Evolutionary conservation across 108 stramenopile species (phyloP), one percentile per base, ranked within the genome.

Genomic region (Nitzschia sp.): DNA sequence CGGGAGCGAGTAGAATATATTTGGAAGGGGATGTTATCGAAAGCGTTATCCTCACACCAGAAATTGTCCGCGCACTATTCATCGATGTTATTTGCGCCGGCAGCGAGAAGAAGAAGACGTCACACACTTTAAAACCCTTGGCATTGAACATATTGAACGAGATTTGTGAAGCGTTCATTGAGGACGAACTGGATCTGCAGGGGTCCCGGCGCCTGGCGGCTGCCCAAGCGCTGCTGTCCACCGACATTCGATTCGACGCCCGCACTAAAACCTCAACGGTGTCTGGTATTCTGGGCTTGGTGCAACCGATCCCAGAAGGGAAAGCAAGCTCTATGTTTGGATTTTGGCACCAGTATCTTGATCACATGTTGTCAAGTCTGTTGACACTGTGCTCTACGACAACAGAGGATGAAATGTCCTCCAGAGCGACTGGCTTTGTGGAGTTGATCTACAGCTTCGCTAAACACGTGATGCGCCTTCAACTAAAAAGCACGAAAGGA

Each of bases 171-270:
- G 34, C 31, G 17, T 19, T 62, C 15, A 34, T 61, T 23, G 67
- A 31, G 1, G 63, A 69, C 36, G 64, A 66, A 31, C 70, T 45
- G 25, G 67, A 70, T 28, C 28, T 62, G 17, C 47, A 34, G 2
- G 51, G 60, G 28, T 68, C 71, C 32, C 62, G 83, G 48, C 76
- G 84, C 21, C 54, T 91, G n/a, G 59, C 84, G 9, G 49, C 74
- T 66, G 72, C 75, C n/a, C 82, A 81, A 57, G 78, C 83, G 19
- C 67, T 94, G 34, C 46, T 91, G 30, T 36, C 51, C 17, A 77
- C 75, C 59, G 84, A 90, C 11, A 75, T 81, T 64, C 76, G 80
- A 35, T 94, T 94, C 72, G 93, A 94, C 48, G 38, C 66, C 32
- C 64, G 58, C n/a, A 91, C 93, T 21, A 91, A 87, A 63, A 87